Conservation (phyloP, 805 yeast species). For the Pichia rugopelliculosa region DNA sequence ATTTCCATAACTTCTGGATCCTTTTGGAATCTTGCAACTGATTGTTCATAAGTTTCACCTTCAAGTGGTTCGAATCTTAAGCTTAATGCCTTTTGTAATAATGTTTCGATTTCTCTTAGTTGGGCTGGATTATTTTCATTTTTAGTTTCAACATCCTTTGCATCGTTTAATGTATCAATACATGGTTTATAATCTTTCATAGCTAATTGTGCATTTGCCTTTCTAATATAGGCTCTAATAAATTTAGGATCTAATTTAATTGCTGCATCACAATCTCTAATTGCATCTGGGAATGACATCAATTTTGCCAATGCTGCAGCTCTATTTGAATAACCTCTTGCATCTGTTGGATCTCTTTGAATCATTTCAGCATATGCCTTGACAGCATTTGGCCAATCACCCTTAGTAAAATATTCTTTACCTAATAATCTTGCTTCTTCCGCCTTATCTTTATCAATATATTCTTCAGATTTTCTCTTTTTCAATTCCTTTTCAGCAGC, state of each 20-base stretch:
- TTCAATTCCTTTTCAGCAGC: slow-evolving; percentile 80
- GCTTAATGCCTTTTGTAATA: slow-evolving; percentile 66
- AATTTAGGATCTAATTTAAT: slow-evolving; percentile 82
- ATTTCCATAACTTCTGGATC: slow-evolving; percentile 93
- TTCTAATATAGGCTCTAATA: slow-evolving; percentile 92
- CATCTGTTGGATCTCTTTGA: slow-evolving; percentile 94
- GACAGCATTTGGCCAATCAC: slow-evolving; percentile 96
- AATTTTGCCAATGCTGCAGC: slow-evolving; percentile 95
- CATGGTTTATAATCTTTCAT: slow-evolving; percentile 80
- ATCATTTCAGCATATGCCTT: slow-evolving; percentile 93
- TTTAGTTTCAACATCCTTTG: slow-evolving; percentile 67
- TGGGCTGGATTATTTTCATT: slow-evolving; percentile 43
- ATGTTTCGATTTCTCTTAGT: slow-evolving; percentile 70
- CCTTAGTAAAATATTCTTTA: slow-evolving; percentile 78
- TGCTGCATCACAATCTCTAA: slow-evolving; percentile 85
- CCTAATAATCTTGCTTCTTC: slow-evolving; percentile 94
- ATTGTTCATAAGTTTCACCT: slow-evolving; percentile 90
- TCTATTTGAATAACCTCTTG: slow-evolving; percentile 94
- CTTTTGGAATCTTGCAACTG: slow-evolving; percentile 79
- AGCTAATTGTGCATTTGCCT: slow-evolving; percentile 89
- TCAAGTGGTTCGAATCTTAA: slow-evolving; percentile 77
- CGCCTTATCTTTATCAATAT: slow-evolving; percentile 85
- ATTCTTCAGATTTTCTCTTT: slow-evolving; percentile 65
- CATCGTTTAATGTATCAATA: slow-evolving; percentile 71
- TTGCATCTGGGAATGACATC: slow-evolving; percentile 95